Conservation (phyloP, 2,329 filamentous ascomycete species). For the Fusarium clavum region DNA sequence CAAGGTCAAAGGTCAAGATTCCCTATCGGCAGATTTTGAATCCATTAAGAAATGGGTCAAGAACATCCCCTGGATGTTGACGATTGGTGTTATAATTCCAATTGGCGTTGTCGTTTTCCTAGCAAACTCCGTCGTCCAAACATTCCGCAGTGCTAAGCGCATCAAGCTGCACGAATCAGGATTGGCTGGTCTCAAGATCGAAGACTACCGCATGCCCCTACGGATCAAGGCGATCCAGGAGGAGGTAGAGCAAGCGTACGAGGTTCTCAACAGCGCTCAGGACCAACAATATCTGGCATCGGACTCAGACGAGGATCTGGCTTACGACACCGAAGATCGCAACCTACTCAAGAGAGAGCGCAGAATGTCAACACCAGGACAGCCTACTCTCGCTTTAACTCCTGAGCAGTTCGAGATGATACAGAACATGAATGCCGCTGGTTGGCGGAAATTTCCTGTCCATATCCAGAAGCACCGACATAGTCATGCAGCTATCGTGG, state of each 20-base stretch:
- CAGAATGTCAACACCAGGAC: slow-evolving; percentile 57
- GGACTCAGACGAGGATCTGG: slow-evolving; percentile 57
- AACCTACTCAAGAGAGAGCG: slow-evolving; percentile 56
- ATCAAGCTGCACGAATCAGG: slow-evolving; percentile 82
- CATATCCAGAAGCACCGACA: slow-evolving; percentile 83
- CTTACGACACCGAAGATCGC: slow-evolving; percentile 53
- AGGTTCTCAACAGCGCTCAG: slow-evolving; percentile 76
- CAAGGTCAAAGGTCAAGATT: slow-evolving; percentile 44
- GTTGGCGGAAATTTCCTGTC: slow-evolving; percentile 74
- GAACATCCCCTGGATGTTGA: slow-evolving; percentile 71
- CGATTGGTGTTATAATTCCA: slow-evolving; percentile 78
- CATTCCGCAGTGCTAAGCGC: slow-evolving; percentile 76
- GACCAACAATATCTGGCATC: slow-evolving; percentile 77
- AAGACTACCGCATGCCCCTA: slow-evolving; percentile 80
- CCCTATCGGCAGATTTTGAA: slow-evolving; percentile 50
- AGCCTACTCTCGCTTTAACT: slow-evolving; percentile 81
- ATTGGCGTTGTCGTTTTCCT: slow-evolving; percentile 78
- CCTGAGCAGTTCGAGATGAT: slow-evolving; percentile 89
- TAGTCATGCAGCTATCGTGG: slow-evolving; percentile 90
- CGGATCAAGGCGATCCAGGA: slow-evolving; percentile 80
- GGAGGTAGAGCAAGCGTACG: slow-evolving; percentile 82
- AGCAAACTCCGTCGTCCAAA: slow-evolving; percentile 81
- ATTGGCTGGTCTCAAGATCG: slow-evolving; percentile 72
- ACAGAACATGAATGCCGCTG: slow-evolving; percentile 74
- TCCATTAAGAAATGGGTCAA: slow-evolving; percentile 55